Evolutionary conservation across 2,329 filamentous ascomycete species (phyloP), one percentile per base, ranked within the genome.

Genomic region (Botryotinia narcissicola): DNA sequence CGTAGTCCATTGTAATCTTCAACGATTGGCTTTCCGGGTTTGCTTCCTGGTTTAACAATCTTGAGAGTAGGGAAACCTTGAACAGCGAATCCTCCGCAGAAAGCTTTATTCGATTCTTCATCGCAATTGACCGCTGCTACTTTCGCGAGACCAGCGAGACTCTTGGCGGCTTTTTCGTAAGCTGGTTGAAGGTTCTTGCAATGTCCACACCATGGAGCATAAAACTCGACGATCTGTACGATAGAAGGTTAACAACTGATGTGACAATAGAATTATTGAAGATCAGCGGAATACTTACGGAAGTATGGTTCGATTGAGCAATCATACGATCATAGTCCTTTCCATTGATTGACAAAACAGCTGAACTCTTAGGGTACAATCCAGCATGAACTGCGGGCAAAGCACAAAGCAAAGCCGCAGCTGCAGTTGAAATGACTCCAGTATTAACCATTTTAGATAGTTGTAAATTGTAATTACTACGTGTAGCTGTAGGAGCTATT

Each of bases 151-250:
- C 96, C 96, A n/a, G 92, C 89, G 74, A 99, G 91, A 79, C 91
- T 94, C 80, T 92, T 92, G 78, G 96, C 96, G 2, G 91, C 95
- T 83, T 97, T 97, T 83, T 98, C 95, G 84, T 96, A 99, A 62
- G 93, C 93, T 4, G 95, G 95, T 84, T 98, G 95, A 80, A 99
- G 91, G 84, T 92, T 98, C 84, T 97, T 89, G 85, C 96, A 99
- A 84, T 98, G 96, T 60, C 95, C 96, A 80, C 96, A 98, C 95
- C 95, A 98, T 37, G 95, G 95, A 14, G 95, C 95, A 81, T 97
- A 98, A 87, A 98, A 98, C 84, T 95, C 93, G 81, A 90, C 84
- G 63, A 90, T 87, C 87, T 90, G 77, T 75, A 62, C 71, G 76
- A 76, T 70, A 66, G 73, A 66, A 35, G 40, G 54, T 70, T 35